Conservation (phyloP, 2,329 filamentous ascomycete genomes). For the Trichoderma pleuroti region DNA sequence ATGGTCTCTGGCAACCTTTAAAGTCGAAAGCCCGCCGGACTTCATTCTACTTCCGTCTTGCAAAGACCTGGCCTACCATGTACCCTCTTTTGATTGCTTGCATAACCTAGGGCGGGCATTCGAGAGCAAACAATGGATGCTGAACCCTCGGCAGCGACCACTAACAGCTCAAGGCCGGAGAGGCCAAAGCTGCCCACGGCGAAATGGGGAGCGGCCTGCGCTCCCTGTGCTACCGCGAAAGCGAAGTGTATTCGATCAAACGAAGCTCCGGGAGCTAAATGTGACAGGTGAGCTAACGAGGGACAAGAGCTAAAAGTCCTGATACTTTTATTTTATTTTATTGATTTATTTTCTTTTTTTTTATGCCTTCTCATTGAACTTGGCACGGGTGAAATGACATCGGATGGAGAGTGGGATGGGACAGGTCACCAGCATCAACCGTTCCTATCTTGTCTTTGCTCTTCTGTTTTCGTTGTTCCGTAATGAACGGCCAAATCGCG, state of each 20-base stretch:
- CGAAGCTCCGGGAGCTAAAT: conserved; percentile 37
- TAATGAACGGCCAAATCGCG: background rate
- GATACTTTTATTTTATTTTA: background rate
- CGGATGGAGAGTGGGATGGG: background rate
- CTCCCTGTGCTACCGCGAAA: conserved; percentile 47
- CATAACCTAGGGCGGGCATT: conserved; percentile 5
- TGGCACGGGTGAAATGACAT: background rate
- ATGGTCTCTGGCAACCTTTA: background rate
- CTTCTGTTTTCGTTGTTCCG: background rate
- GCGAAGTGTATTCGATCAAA: conserved; percentile 48
- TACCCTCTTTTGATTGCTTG: conserved; percentile 15
- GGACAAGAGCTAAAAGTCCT: background rate
- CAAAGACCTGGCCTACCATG: conserved; percentile 5
- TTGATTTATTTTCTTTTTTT: background rate
- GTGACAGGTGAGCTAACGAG: conserved; percentile 39
- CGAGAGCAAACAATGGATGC: conserved; percentile 6
- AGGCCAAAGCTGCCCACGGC: conserved; percentile 35
- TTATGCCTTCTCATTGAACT: background rate
- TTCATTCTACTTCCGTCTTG: conserved; percentile 7
- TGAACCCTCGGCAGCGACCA: background rate
- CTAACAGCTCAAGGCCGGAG: conserved; percentile 18
- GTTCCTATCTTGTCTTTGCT: background rate
- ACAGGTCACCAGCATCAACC: background rate
- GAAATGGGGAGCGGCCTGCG: conserved; percentile 50
- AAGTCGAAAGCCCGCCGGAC: conserved; percentile 22